These are phyloP conservation scores for Astragalus membranaceus DNA, from an alignment of 306 rosid species.

Conservation along the genomic window DNA sequence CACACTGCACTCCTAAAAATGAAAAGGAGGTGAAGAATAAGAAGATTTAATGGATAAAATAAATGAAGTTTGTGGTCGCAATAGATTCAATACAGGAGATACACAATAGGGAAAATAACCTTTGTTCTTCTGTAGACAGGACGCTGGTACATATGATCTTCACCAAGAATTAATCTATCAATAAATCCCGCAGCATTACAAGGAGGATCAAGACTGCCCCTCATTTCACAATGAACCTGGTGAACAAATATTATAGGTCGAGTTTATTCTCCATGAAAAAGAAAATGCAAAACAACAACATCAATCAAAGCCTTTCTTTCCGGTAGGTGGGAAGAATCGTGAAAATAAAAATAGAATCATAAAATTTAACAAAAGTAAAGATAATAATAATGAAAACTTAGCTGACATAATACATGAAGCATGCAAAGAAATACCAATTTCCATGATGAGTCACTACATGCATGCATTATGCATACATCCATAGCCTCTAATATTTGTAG, in stretches of 20 bases:
- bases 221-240: constrained; percentile 63
- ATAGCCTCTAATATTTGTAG: neutral
- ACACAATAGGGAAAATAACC: constrained; percentile 32
- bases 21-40: constrained; percentile 13
- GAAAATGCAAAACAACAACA: neutral
- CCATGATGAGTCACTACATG: neutral
- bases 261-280: constrained; percentile 12
- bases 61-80: neutral
- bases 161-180: constrained; percentile 63
- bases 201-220: constrained; percentile 79
- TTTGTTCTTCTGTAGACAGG: constrained; percentile 73
- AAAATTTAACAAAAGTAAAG: neutral
- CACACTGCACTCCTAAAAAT: constrained; percentile 65
- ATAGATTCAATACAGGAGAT: constrained; percentile 20
- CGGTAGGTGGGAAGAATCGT: neutral
- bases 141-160: constrained; percentile 62
- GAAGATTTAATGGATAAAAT: constrained; percentile 13
- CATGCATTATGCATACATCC: neutral
- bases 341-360: neutral
- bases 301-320: neutral
- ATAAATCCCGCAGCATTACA: constrained; percentile 68
- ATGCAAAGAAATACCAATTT: constrained; percentile 3
- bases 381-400: neutral
- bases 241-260: neutral
- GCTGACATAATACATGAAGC: neutral